Percentiles rank a stretch among this genome's conserved stretches.
phyloP scores from a whole-genome alignment of 176 grass and related monocot species.

The Musa itinerans region DNA sequence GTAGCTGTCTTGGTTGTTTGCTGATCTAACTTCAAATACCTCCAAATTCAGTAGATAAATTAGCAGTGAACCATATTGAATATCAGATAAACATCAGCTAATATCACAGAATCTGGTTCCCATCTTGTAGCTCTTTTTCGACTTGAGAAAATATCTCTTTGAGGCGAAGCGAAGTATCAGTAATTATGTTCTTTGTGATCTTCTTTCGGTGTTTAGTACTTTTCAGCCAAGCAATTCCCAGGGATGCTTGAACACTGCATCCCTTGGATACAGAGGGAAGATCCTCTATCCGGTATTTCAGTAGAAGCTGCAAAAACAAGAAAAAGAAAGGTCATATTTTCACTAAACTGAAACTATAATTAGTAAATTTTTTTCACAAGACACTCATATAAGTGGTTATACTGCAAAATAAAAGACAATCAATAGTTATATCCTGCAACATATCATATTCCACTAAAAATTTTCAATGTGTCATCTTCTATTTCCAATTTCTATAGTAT shows the following conservation, averaged over 20 bases:
- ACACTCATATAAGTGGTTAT: background rate
- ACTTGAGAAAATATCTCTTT: conserved; percentile 59
- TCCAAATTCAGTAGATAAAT: background rate
- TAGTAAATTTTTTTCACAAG: background rate
- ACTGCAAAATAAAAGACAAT: background rate
- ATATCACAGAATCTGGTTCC: background rate
- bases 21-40: background rate
- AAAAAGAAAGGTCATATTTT: conserved; percentile 1
- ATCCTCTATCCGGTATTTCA: conserved; percentile 68
- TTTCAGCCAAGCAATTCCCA: conserved; percentile 77
- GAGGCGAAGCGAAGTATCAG: conserved; percentile 47
- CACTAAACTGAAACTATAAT: conserved; percentile 2
- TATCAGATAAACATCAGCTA: background rate
- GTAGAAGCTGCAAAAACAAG: conserved; percentile 46
- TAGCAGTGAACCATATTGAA: background rate
- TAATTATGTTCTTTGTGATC: conserved; percentile 46
- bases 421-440: background rate
- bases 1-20: background rate
- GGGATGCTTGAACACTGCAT: conserved; percentile 44
- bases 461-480: too few relatives aligned
- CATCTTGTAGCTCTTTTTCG: conserved; percentile 42
- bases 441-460: background rate
- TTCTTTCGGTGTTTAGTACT: conserved; percentile 67
- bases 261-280: conserved; percentile 30
- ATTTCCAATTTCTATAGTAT: too few relatives aligned